These are phyloP conservation scores for Ustilago sp. DNA, from an alignment of 1,284 basidiomycete species.

Conservation along the genomic window DNA sequence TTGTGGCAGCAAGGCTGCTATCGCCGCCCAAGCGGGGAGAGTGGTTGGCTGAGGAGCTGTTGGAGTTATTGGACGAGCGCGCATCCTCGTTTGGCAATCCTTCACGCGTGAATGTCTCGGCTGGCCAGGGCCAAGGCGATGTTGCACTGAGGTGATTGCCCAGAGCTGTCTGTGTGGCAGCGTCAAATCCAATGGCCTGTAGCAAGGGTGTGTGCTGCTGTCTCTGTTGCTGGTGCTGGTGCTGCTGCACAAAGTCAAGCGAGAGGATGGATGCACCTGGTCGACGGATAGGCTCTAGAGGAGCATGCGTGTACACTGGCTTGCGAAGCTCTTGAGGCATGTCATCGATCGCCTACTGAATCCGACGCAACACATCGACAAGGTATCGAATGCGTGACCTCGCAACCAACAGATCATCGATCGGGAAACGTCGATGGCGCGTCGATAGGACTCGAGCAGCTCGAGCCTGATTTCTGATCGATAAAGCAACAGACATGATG, in stretches of 20 bases:
- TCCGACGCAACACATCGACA: conserved; percentile 25
- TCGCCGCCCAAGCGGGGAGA: conserved; percentile 19
- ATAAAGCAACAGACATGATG: conserved; percentile 3
- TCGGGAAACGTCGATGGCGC: conserved; percentile 46
- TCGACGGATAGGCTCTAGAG: conserved; percentile 25
- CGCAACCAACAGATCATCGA: conserved; percentile 29
- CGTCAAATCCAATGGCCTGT: conserved; percentile 46
- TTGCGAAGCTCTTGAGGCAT: conserved; percentile 49
- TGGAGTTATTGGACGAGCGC: conserved; percentile 28
- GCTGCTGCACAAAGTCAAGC: conserved; percentile 25
- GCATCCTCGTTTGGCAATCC: conserved; percentile 37
- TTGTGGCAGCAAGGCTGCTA: background rate
- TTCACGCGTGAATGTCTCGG: conserved; percentile 41
- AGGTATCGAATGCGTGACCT: conserved; percentile 36
- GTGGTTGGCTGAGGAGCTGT: conserved; percentile 21
- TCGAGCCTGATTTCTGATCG: conserved; percentile 26
- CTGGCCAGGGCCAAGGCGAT: conserved; percentile 48
- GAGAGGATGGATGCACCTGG: conserved; percentile 24
- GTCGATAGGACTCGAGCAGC: conserved; percentile 47
- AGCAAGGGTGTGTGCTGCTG: conserved; percentile 21
- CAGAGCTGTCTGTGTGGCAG: conserved; percentile 30
- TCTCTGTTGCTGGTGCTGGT: conserved; percentile 14
- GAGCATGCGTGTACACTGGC: conserved; percentile 35
- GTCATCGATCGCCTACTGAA: conserved; percentile 34
- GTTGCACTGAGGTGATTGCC: conserved; percentile 31